Evolutionary conservation across 2,329 filamentous ascomycete genomes (phyloP).

Genomic region (Arthrinium phaeospermum): DNA sequence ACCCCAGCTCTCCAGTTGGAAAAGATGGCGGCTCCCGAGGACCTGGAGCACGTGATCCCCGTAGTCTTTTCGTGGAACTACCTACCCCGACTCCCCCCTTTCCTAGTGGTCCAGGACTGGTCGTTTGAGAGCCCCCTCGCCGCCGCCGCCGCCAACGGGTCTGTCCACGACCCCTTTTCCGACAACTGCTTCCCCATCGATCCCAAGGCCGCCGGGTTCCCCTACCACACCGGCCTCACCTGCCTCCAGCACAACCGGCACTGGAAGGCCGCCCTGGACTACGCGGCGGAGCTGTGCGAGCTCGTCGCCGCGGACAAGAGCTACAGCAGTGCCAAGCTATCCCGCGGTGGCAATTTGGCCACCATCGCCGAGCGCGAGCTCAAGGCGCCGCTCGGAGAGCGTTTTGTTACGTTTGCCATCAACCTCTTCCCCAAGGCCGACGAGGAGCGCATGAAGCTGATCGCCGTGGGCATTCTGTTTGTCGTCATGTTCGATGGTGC

Average conservation of each 20-base stretch:
- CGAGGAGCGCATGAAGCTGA: slow-evolving; percentile 18
- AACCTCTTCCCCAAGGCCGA: slow-evolving; percentile 13
- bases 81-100: not conserved
- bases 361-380: slow-evolving; percentile 10
- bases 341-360: slow-evolving; percentile 2
- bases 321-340: not conserved
- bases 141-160: not conserved
- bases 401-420: slow-evolving; percentile 14
- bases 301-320: not conserved
- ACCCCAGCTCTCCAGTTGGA: not conserved
- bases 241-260: slow-evolving; percentile 4
- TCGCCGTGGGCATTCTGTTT: slow-evolving; percentile 6
- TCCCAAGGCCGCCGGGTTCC: not conserved
- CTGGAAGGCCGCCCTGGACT: slow-evolving; percentile 5
- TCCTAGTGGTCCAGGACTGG: slow-evolving; percentile 10
- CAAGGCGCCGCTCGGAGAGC: not conserved
- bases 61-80: slow-evolving; percentile 15
- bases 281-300: not conserved
- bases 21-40: not conserved
- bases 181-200: not conserved
- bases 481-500: slow-evolving; percentile 12
- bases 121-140: not conserved
- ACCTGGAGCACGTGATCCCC: slow-evolving; percentile 2
- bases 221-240: not conserved
- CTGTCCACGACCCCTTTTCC: not conserved